phyloP scores from a whole-genome alignment of 108 stramenopile genomes.

The Cyclostephanos tholiformis region DNA sequence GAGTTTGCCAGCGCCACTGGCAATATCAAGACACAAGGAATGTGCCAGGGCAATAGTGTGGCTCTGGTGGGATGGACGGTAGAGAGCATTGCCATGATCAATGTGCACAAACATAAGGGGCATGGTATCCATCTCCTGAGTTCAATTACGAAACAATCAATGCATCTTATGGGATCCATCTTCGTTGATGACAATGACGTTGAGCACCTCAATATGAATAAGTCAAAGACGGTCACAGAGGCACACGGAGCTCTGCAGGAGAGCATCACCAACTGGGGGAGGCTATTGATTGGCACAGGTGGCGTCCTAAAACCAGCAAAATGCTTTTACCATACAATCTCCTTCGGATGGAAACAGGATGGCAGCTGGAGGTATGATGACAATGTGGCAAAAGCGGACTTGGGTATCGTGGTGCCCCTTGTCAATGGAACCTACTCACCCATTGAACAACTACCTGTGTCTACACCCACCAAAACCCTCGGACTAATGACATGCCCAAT shows the following conservation, averaged over 20 bases:
- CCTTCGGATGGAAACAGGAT: slow-evolving; percentile 4
- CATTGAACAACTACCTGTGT: slow-evolving; percentile 9
- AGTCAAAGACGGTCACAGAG: background rate
- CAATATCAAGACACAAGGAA: too few relatives aligned
- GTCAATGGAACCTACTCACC: background rate
- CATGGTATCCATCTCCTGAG: too few relatives aligned
- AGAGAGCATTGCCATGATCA: too few relatives aligned
- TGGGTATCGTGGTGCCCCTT: slow-evolving; percentile 12
- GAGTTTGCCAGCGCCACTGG: background rate
- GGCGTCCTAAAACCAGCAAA: slow-evolving; percentile 14
- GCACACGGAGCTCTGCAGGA: too few relatives aligned
- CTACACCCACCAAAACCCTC: slow-evolving; percentile 4
- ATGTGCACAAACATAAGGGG: background rate
- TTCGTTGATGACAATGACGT: background rate
- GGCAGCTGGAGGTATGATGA: slow-evolving; percentile 18
- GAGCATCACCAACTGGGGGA: slow-evolving; percentile 12
- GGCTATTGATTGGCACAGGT: slow-evolving; percentile 10
- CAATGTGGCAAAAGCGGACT: background rate
- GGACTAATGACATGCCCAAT: slow-evolving; percentile 3
- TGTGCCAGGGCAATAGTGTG: too few relatives aligned
- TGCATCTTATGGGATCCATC: too few relatives aligned
- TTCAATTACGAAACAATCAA: too few relatives aligned
- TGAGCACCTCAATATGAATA: background rate
- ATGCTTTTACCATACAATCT: slow-evolving; percentile 19
- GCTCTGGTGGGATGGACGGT: too few relatives aligned